These are phyloP conservation scores for Cercis canadensis DNA, from an alignment of 306 rosid species.

Conservation along the genomic window DNA sequence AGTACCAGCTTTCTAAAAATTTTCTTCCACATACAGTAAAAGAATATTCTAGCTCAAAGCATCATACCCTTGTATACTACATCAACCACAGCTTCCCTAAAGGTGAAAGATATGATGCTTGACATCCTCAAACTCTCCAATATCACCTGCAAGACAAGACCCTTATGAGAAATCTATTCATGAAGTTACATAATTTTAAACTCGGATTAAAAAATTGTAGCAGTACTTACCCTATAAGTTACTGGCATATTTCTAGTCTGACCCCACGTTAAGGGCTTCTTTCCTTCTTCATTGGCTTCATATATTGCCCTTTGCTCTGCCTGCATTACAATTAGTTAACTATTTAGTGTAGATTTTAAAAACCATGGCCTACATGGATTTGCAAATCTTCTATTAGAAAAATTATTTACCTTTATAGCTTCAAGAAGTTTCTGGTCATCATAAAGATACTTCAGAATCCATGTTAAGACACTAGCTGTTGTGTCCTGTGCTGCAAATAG, in stretches of 20 bases:
- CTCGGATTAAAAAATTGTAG: background rate
- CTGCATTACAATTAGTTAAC: constrained; percentile 48
- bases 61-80: constrained; percentile 75
- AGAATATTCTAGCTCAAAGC: constrained; percentile 10
- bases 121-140: constrained; percentile 92
- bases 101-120: constrained; percentile 86
- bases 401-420: constrained; percentile 57
- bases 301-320: constrained; percentile 70
- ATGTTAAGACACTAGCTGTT: constrained; percentile 85
- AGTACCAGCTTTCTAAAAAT: background rate
- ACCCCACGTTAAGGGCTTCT: constrained; percentile 69
- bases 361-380: constrained; percentile 34
- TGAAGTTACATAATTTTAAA: background rate
- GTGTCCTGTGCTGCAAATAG: constrained; percentile 97
- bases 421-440: constrained; percentile 81
- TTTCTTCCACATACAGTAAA: constrained; percentile 1
- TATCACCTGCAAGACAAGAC: constrained; percentile 59
- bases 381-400: background rate
- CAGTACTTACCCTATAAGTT: constrained; percentile 50
- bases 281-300: constrained; percentile 67
- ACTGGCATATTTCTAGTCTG: constrained; percentile 77
- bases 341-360: constrained; percentile 32
- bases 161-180: constrained; percentile 20
- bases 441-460: constrained; percentile 90
- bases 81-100: constrained; percentile 88